Conservation (phyloP, 192 early-diverging fungal genomes). For the Coemansia sp. region DNA sequence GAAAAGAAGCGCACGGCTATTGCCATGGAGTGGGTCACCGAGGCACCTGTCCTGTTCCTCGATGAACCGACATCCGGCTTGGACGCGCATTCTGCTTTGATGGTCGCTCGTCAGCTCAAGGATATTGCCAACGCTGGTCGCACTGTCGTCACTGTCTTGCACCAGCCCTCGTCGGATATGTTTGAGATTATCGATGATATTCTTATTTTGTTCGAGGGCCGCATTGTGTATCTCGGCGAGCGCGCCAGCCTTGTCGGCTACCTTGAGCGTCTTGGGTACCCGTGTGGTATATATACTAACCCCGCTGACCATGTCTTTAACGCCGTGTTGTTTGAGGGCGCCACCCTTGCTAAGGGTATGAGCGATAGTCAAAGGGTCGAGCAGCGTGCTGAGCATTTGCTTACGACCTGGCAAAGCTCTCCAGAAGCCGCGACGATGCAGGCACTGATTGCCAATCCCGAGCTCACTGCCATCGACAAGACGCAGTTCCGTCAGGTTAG, state of each 20-base stretch:
- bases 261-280: slow-evolving; percentile 48
- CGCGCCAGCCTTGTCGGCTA: slow-evolving; percentile 53
- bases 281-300: slow-evolving; percentile 59
- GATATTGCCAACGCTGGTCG: slow-evolving; percentile 50
- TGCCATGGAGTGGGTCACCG: slow-evolving; percentile 72
- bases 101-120: slow-evolving; percentile 55
- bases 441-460: slow-evolving; percentile 25
- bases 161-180: slow-evolving; percentile 65
- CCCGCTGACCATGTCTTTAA: slow-evolving; percentile 66
- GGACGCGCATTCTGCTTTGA: slow-evolving; percentile 60
- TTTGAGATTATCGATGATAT: slow-evolving; percentile 72
- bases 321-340: slow-evolving; percentile 55
- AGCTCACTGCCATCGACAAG: slow-evolving; percentile 17
- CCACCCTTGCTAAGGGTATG: not conserved
- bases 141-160: slow-evolving; percentile 51
- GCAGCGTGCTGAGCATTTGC: slow-evolving; percentile 30
- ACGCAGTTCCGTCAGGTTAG: slow-evolving; percentile 36
- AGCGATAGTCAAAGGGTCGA: slow-evolving; percentile 8
- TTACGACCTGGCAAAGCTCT: slow-evolving; percentile 46
- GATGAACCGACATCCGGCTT: slow-evolving; percentile 78
- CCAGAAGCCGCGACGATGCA: slow-evolving; percentile 27
- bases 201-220: slow-evolving; percentile 67
- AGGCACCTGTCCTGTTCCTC: slow-evolving; percentile 67
- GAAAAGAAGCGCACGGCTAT: slow-evolving; percentile 76
- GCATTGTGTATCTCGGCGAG: slow-evolving; percentile 69